Conservation (phyloP, 768 basidiomycete species). For the Tremella mesenterica region DNA sequence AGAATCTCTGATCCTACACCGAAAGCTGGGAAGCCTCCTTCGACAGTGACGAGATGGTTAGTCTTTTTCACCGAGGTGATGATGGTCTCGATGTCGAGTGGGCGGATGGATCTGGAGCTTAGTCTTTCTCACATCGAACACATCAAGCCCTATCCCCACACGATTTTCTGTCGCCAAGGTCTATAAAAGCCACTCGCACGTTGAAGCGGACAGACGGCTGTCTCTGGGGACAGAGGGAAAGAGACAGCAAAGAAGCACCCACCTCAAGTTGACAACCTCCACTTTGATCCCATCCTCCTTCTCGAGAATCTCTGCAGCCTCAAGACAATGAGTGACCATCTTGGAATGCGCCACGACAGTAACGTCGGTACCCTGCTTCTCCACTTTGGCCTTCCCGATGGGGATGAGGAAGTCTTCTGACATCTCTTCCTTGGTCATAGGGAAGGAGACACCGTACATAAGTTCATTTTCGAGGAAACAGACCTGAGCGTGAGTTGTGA, state of each 20-base stretch:
- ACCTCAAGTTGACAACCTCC: slow-evolving; percentile 93
- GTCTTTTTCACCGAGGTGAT: slow-evolving; percentile 98
- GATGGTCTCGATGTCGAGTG: slow-evolving; percentile 95
- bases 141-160: neutral
- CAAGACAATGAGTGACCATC: slow-evolving; percentile 90
- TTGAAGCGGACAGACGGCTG: too few relatives aligned
- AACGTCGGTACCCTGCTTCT: slow-evolving; percentile 82
- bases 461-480: slow-evolving; percentile 99
- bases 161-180: too few relatives aligned
- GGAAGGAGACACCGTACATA: slow-evolving; percentile 95
- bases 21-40: slow-evolving; percentile 97
- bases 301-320: slow-evolving; percentile 83
- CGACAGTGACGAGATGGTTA: slow-evolving; percentile 84
- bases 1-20: slow-evolving; percentile 98
- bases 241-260: too few relatives aligned
- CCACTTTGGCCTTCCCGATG: slow-evolving; percentile 95
- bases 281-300: slow-evolving; percentile 90
- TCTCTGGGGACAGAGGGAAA: too few relatives aligned
- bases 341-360: slow-evolving; percentile 97
- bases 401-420: slow-evolving; percentile 90
- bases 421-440: slow-evolving; percentile 88
- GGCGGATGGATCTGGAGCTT: slow-evolving; percentile 58
- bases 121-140: neutral
- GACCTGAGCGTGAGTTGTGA: slow-evolving; percentile 43
- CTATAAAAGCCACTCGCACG: too few relatives aligned